Evolutionary conservation across 2,329 filamentous ascomycete genomes (phyloP).

Genomic region (Botrytis aclada): DNA sequence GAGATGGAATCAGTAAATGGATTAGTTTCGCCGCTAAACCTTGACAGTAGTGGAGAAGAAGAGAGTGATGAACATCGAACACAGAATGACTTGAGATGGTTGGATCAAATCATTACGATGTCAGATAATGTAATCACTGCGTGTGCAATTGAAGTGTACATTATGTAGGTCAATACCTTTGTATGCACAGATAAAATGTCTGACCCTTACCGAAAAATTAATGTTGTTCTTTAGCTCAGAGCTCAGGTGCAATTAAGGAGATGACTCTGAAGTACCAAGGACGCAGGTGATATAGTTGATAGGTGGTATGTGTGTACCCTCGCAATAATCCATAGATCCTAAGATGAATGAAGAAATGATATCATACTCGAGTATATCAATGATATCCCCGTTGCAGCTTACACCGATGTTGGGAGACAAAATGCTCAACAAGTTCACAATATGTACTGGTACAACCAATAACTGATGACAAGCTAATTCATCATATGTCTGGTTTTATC

Average conservation of each 20-base stretch:
- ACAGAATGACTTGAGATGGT: neutral
- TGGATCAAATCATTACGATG: neutral
- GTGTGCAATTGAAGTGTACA: neutral
- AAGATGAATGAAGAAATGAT: slow-evolving; percentile 1
- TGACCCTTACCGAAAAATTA: neutral
- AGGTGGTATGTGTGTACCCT: neutral
- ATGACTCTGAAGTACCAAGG: neutral
- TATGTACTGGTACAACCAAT: neutral
- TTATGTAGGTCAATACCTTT: neutral
- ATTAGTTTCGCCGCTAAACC: neutral
- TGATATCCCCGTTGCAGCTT: neutral
- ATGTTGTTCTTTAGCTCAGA: neutral
- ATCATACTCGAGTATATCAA: slow-evolving; percentile 5
- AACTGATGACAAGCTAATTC: neutral
- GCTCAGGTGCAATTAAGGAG: neutral
- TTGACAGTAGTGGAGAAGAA: neutral
- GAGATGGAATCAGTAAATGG: neutral
- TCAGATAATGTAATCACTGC: neutral
- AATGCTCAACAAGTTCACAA: neutral
- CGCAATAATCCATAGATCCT: no score
- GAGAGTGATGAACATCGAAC: neutral
- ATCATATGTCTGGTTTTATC: neutral
- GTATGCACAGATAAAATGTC: neutral
- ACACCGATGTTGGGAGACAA: neutral
- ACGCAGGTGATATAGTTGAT: neutral